A percentile compares a stretch with the other conserved stretches of the same genome.
Conservation (phyloP, 192 early-diverging fungal species). For the Linderina pennispora region DNA sequence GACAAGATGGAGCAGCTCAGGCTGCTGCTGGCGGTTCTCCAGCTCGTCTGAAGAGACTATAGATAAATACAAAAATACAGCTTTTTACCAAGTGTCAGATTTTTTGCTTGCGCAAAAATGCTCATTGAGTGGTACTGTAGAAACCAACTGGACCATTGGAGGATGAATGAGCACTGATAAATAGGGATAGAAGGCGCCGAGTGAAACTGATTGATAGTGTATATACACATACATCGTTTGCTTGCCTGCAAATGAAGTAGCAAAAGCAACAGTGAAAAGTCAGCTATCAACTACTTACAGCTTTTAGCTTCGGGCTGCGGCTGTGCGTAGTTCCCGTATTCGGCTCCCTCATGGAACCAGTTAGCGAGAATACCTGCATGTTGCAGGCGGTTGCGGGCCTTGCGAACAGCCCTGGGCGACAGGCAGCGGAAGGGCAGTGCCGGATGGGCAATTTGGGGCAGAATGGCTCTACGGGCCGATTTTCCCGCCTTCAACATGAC, state of each 20-base stretch:
- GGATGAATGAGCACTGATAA: background rate
- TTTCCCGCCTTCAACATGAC: constrained; percentile 9
- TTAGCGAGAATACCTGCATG: constrained; percentile 6
- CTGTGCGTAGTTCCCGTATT: constrained; percentile 27
- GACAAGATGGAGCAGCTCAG: constrained; percentile 77
- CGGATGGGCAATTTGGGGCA: constrained; percentile 11
- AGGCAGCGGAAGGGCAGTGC: constrained; percentile 7
- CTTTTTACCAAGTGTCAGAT: too few species aligned
- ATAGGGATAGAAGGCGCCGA: too few species aligned
- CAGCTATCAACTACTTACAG: too few species aligned
- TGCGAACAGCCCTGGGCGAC: too few species aligned
- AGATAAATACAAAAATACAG: background rate
- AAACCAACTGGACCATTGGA: too few species aligned
- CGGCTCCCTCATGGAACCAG: constrained; percentile 31
- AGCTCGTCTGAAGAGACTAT: constrained; percentile 55
- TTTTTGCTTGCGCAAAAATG: too few species aligned
- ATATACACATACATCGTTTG: too few species aligned
- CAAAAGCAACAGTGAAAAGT: too few species aligned
- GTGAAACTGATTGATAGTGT: too few species aligned
- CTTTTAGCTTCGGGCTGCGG: constrained; percentile 13
- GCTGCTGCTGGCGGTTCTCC: constrained; percentile 72
- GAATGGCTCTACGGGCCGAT: constrained; percentile 18
- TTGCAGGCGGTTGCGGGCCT: constrained; percentile 7
- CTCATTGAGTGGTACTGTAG: too few species aligned
- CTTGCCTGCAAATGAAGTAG: too few species aligned